Conservation (phyloP, 1,284 basidiomycete genomes). For the Malassezia brasiliensis region DNA sequence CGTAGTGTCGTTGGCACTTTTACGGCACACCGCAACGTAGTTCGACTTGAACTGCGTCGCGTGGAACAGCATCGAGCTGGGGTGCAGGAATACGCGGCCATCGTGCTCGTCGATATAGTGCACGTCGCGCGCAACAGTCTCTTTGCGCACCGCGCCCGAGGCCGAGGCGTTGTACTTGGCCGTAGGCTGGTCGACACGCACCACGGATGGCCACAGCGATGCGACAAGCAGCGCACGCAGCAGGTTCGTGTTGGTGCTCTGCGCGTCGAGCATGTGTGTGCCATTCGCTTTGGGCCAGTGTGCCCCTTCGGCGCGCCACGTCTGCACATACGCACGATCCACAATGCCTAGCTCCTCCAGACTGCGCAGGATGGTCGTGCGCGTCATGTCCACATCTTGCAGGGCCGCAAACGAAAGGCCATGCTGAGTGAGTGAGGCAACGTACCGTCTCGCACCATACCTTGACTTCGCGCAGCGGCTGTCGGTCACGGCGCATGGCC, state of each 20-base stretch:
- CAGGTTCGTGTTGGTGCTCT: constrained; percentile 25
- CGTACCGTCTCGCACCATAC: constrained; percentile 72
- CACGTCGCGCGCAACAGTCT: constrained; percentile 33
- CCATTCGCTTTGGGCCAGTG: constrained; percentile 46
- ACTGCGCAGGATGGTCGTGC: constrained; percentile 66
- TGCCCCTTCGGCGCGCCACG: constrained; percentile 12
- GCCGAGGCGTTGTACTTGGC: constrained; percentile 37
- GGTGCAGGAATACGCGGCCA: constrained; percentile 69
- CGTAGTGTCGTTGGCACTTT: constrained; percentile 53
- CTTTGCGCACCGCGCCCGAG: constrained; percentile 36
- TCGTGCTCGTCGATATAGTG: constrained; percentile 34
- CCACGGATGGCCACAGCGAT: constrained; percentile 53
- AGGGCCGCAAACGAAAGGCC: constrained; percentile 68
- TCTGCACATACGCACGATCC: constrained; percentile 30
- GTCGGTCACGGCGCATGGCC: constrained; percentile 54
- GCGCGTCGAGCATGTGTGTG: constrained; percentile 20
- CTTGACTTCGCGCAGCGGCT: constrained; percentile 53
- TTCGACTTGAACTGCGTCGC: constrained; percentile 64
- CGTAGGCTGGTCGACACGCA: constrained; percentile 31
- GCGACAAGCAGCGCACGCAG: constrained; percentile 36
- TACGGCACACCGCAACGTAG: constrained; percentile 72
- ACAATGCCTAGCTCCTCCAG: constrained; percentile 68
- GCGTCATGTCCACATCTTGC: constrained; percentile 70
- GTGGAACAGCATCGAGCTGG: constrained; percentile 70
- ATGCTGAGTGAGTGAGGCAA: constrained; percentile 11